A percentile compares a stretch with the other conserved stretches of the same genome.
Conservation (phyloP, 2,329 filamentous ascomycete species). For the Fusarium neocosmosporiellum region DNA sequence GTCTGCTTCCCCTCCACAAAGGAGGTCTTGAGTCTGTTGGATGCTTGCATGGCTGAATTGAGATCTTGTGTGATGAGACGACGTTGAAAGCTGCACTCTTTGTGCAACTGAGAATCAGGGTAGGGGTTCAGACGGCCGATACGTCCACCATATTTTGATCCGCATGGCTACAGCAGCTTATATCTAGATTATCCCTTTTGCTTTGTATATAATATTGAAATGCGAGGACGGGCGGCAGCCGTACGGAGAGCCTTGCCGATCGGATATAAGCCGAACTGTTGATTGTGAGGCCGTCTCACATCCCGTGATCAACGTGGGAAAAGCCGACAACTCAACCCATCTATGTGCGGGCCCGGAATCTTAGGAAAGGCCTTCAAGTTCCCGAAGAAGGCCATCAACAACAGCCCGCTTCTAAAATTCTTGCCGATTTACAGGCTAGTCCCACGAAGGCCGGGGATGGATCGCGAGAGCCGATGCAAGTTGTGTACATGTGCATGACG, state of each 20-base stretch:
- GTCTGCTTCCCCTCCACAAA: slow-evolving; percentile 60
- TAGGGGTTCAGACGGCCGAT: too few relatives aligned
- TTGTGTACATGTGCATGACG: not conserved
- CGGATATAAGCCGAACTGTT: not conserved
- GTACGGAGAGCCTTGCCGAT: not conserved
- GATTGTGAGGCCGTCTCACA: not conserved
- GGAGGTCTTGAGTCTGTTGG: slow-evolving; percentile 60
- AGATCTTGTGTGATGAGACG: not conserved
- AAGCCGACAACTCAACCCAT: not conserved
- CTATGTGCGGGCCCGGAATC: not conserved
- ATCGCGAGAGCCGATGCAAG: slow-evolving; percentile 1
- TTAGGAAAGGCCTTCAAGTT: not conserved
- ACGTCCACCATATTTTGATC: not conserved
- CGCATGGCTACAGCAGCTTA: not conserved
- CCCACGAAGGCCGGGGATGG: not conserved
- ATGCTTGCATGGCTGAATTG: slow-evolving; percentile 50
- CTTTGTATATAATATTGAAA: not conserved
- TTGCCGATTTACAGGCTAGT: not conserved
- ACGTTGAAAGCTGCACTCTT: not conserved
- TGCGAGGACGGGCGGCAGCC: not conserved
- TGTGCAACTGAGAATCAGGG: not conserved
- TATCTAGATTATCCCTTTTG: not conserved
- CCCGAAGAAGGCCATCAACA: not conserved
- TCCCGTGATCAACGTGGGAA: not conserved
- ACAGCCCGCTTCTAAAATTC: not conserved